Evolutionary conservation across 2,329 filamentous ascomycete genomes (phyloP).

Genomic region (Pseudogymnoascus sp.): DNA sequence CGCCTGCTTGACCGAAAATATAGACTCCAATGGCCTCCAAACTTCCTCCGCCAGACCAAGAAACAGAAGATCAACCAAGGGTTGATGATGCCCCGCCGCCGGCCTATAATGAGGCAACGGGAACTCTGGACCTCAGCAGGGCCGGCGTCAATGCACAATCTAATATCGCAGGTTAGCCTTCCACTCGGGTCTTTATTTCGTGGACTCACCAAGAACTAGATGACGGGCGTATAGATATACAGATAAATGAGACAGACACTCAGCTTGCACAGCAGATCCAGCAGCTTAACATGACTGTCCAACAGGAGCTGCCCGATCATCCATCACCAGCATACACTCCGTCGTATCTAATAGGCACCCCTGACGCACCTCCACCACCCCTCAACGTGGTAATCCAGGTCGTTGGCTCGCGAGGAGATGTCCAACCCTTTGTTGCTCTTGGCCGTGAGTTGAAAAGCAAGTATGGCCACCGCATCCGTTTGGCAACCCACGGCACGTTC

Average conservation of each 20-base stretch:
- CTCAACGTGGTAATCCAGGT: constrained; percentile 57
- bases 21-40: not conserved
- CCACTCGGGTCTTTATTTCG: not conserved
- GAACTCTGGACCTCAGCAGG: not conserved
- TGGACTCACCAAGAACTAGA: not conserved
- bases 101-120: constrained; percentile 1
- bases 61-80: not conserved
- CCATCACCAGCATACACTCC: not conserved
- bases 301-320: not conserved
- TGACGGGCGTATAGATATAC: not conserved
- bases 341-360: not conserved
- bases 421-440: constrained; percentile 55
- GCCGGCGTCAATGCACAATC: not conserved
- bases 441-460: constrained; percentile 44
- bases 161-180: not conserved
- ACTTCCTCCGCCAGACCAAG: not conserved
- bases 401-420: constrained; percentile 53
- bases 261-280: not conserved
- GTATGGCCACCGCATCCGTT: constrained; percentile 49
- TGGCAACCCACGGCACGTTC: constrained; percentile 53
- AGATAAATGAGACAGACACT: constrained; percentile 1
- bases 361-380: constrained; percentile 25
- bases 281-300: not conserved
- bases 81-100: not conserved
- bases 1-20: not conserved